Evolutionary conservation across 306 rosid species (phyloP).

Genomic region (Vigna mungo): DNA sequence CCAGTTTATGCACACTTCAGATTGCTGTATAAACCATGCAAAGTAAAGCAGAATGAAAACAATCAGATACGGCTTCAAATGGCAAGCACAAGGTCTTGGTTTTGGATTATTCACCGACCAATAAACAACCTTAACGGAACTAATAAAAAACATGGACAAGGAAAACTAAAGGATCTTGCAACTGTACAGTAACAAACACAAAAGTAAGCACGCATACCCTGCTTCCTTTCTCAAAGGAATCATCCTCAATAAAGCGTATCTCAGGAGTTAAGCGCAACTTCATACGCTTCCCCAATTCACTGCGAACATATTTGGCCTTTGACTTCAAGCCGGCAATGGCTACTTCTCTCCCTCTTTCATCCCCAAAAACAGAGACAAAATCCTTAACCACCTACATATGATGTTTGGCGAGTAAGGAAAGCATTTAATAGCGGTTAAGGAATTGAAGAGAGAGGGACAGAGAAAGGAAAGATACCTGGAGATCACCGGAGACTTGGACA

Average conservation of each 20-base stretch:
- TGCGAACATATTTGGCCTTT: conserved; percentile 85
- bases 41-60: neutral
- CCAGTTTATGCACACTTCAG: neutral
- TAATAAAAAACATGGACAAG: no score
- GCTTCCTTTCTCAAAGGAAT: conserved; percentile 92
- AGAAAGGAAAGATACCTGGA: conserved; percentile 60
- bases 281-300: conserved; percentile 85
- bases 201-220: conserved; percentile 54
- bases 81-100: no score
- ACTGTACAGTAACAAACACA: no score
- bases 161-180: no score
- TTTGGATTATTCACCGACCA: no score
- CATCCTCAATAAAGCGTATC: conserved; percentile 91
- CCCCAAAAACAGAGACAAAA: conserved; percentile 90
- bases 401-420: no score
- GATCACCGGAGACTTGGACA: conserved; percentile 82
- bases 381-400: conserved; percentile 78
- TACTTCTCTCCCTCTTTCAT: conserved; percentile 90
- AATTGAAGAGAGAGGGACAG: neutral
- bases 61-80: no score
- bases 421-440: neutral
- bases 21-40: neutral
- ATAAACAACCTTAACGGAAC: no score
- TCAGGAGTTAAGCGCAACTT: conserved; percentile 90
- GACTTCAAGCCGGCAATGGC: conserved; percentile 93